Evolutionary conservation across 2,329 filamentous ascomycete species (phyloP).

Genomic region (Didymella glomerata): DNA sequence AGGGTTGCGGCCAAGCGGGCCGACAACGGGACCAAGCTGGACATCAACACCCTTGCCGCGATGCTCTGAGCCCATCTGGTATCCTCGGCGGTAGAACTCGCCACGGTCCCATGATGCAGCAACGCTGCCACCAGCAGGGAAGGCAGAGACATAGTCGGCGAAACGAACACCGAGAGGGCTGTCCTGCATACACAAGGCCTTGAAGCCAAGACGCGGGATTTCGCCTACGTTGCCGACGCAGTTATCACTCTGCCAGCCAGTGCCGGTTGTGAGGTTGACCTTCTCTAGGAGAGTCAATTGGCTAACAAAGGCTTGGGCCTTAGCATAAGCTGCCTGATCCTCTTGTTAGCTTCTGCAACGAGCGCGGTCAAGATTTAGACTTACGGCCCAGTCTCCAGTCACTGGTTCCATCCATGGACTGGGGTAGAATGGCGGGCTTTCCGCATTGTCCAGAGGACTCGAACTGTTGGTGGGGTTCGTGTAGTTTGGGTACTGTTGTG

Average conservation of each 20-base stretch:
- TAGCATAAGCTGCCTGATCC: constrained; percentile 68
- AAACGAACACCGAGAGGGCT: constrained; percentile 81
- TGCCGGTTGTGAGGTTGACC: constrained; percentile 92
- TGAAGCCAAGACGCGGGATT: constrained; percentile 74
- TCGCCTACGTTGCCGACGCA: constrained; percentile 76
- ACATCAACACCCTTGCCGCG: constrained; percentile 78
- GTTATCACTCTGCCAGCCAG: constrained; percentile 67
- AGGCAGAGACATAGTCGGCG: constrained; percentile 82
- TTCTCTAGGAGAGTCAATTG: constrained; percentile 86
- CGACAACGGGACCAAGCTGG: constrained; percentile 79
- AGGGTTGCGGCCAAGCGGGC: constrained; percentile 73
- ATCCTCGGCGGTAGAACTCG: constrained; percentile 73
- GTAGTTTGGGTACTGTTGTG: constrained; percentile 43
- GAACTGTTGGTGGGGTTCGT: constrained; percentile 36
- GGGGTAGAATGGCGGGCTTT: constrained; percentile 76
- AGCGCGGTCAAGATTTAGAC: neutral
- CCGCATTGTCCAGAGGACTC: constrained; percentile 39
- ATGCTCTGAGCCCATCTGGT: constrained; percentile 78
- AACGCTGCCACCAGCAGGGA: constrained; percentile 78
- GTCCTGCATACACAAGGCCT: constrained; percentile 84
- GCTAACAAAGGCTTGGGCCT: constrained; percentile 81
- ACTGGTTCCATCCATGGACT: constrained; percentile 83
- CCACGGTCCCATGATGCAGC: constrained; percentile 83
- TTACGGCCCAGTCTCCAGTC: constrained; percentile 70
- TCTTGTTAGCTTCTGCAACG: neutral